Evolutionary conservation across 1,139 yeast genomes (phyloP).

Genomic region (Geotrichum phurueaensis): DNA sequence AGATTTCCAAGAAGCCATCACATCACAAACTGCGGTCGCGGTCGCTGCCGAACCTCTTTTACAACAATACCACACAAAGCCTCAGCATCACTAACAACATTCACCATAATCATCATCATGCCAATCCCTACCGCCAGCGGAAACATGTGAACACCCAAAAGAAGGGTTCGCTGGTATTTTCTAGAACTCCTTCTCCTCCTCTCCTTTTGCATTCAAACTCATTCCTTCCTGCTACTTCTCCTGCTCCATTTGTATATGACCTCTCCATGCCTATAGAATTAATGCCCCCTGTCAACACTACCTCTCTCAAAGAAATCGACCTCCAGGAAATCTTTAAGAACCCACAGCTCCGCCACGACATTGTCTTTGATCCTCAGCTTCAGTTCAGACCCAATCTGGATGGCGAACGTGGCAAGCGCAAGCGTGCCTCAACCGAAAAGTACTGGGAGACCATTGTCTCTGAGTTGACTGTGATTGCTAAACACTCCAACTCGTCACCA

Average conservation of each 20-base stretch:
- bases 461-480: conserved; percentile 42
- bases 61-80: conserved; percentile 12
- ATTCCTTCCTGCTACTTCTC: neutral
- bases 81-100: conserved; percentile 4
- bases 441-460: conserved; percentile 75
- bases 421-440: conserved; percentile 66
- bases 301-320: conserved; percentile 79
- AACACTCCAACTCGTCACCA: conserved; percentile 2
- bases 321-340: conserved; percentile 82
- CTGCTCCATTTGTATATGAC: conserved; percentile 8
- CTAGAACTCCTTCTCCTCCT: conserved; percentile 8
- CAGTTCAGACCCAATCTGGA: conserved; percentile 90
- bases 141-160: conserved; percentile 9
- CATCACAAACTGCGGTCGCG: conserved; percentile 26
- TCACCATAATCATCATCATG: conserved; percentile 13
- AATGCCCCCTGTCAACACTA: conserved; percentile 79
- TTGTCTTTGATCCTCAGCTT: conserved; percentile 83
- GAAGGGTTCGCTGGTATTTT: conserved; percentile 5
- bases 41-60: conserved; percentile 25
- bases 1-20: conserved; percentile 3
- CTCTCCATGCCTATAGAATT: conserved; percentile 34
- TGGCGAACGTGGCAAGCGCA: conserved; percentile 81
- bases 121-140: conserved; percentile 10
- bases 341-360: conserved; percentile 90
- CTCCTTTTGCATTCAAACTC: conserved; percentile 3